These are phyloP conservation scores for Ballota nigra DNA, from an alignment of 257 asterid species.

Conservation along the genomic window DNA sequence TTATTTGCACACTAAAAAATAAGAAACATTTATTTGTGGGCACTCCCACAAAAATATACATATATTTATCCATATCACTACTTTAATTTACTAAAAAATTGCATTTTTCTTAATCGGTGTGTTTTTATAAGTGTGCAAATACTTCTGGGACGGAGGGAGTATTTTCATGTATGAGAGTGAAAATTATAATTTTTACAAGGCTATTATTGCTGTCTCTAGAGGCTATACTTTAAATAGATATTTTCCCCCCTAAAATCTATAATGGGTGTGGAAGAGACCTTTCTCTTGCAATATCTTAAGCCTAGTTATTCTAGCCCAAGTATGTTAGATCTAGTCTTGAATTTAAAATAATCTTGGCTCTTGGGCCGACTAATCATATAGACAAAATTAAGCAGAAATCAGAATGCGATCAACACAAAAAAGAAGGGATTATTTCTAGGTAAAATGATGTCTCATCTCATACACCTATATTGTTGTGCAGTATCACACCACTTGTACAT, in stretches of 20 bases:
- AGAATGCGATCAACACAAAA: not conserved
- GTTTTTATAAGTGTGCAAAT: too few species aligned
- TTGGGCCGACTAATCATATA: not conserved
- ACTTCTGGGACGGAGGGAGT: too few species aligned
- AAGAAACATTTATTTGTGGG: too few species aligned
- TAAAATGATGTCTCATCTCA: not conserved
- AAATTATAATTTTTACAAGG: not conserved
- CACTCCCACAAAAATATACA: too few species aligned
- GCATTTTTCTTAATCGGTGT: too few species aligned
- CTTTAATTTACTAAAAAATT: too few species aligned
- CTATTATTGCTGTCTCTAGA: not conserved
- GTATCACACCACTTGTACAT: not conserved
- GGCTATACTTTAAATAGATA: not conserved
- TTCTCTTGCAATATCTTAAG: not conserved
- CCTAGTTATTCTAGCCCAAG: not conserved
- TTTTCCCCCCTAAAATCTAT: not conserved
- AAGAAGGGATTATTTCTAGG: not conserved
- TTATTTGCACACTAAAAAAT: too few species aligned
- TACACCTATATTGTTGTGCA: not conserved
- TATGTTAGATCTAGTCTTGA: not conserved
- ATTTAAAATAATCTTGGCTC: not conserved
- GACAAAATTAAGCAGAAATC: not conserved
- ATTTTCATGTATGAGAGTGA: too few species aligned
- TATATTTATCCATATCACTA: too few species aligned
- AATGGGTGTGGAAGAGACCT: not conserved